Evolutionary conservation across 768 basidiomycete genomes (phyloP).

Genomic region (Steccherinum ochraceum): DNA sequence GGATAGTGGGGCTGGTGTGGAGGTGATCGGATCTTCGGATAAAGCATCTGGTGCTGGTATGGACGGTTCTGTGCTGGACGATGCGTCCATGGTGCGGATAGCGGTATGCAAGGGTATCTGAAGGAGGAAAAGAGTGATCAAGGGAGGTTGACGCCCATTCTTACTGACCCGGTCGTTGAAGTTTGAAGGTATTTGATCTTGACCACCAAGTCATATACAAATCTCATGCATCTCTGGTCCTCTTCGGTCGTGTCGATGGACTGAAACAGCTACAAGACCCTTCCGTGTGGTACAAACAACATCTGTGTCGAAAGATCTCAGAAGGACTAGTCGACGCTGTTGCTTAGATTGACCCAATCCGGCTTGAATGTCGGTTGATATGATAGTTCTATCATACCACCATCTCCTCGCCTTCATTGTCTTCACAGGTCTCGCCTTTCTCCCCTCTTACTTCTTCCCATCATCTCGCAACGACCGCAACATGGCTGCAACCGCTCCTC

Average conservation of each 20-base stretch:
- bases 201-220: no score
- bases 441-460: not conserved
- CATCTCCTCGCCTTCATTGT: not conserved
- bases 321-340: no score
- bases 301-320: no score
- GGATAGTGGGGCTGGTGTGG: constrained; percentile 34
- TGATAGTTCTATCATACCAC: not conserved
- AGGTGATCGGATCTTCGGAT: not conserved
- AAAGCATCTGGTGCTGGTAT: not conserved
- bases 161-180: no score
- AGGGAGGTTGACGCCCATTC: not conserved
- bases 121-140: not conserved
- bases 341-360: no score
- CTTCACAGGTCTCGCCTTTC: not conserved
- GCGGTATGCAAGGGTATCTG: not conserved
- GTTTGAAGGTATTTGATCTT: no score
- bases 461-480: constrained; percentile 1
- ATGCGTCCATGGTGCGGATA: not conserved
- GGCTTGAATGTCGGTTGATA: no score
- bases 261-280: no score
- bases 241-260: no score
- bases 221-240: no score
- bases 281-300: no score
- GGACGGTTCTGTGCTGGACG: not conserved
- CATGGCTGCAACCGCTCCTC: constrained; percentile 22